Percentiles rank a stretch among this genome's conserved stretches.
These are phyloP conservation scores for Fusarium equiseti DNA, from an alignment of 2,329 filamentous ascomycete genomes.

Conservation along the genomic window DNA sequence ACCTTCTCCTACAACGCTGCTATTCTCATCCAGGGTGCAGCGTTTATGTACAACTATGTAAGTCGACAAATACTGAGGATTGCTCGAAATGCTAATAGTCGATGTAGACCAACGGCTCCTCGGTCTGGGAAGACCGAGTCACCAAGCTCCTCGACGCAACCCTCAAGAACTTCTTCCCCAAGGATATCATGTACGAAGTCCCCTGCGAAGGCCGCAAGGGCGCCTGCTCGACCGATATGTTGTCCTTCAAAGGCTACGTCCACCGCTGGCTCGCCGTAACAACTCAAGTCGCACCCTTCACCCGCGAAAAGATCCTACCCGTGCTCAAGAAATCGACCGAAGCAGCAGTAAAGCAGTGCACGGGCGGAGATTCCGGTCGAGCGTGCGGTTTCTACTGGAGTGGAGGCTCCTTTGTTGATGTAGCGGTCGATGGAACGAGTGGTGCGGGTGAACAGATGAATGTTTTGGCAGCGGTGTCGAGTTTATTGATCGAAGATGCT, in stretches of 20 bases:
- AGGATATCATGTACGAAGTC: constrained; percentile 73
- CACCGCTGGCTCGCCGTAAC: constrained; percentile 73
- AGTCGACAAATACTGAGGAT: constrained; percentile 33
- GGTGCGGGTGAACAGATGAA: constrained; percentile 71
- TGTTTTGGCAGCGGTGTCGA: constrained; percentile 66
- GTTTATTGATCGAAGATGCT: constrained; percentile 59
- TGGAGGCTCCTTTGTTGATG: constrained; percentile 57
- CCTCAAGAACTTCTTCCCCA: constrained; percentile 65
- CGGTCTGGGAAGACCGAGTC: constrained; percentile 67
- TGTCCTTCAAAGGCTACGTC: constrained; percentile 78
- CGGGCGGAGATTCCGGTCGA: constrained; percentile 67
- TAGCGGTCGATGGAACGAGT: constrained; percentile 64
- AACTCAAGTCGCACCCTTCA: constrained; percentile 72
- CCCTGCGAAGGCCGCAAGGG: constrained; percentile 69
- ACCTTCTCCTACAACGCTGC: constrained; percentile 78
- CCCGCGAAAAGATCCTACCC: constrained; percentile 65
- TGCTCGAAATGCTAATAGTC: too few relatives aligned
- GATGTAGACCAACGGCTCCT: constrained; percentile 56
- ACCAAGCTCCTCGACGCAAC: constrained; percentile 66
- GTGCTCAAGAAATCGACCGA: constrained; percentile 68
- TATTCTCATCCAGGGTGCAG: constrained; percentile 71
- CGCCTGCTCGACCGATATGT: constrained; percentile 77
- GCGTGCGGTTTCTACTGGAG: constrained; percentile 75
- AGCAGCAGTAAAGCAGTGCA: constrained; percentile 73
- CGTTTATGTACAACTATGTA: constrained; percentile 76